Evolutionary conservation across 768 basidiomycete species (phyloP), one percentile per base, ranked within the genome.

Genomic region (Boletus vermiculosoides): DNA sequence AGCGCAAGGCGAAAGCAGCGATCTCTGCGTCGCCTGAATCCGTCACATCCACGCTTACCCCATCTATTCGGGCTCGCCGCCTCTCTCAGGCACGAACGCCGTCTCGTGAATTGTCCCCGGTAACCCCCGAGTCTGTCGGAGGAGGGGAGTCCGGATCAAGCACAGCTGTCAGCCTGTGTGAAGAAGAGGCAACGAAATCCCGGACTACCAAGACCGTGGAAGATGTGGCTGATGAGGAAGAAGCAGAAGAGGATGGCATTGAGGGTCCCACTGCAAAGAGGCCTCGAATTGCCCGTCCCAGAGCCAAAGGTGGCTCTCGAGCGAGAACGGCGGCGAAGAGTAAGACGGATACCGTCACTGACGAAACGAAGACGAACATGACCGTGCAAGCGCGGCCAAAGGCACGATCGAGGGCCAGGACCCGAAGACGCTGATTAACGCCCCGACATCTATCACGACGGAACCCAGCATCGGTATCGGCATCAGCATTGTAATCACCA

Each of bases 161-260:
- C 52, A 71, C 72, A 6, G 72, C 72, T 13, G 71, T 71, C 13
- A 72, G 71, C 51, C 34, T 72, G 42, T 71, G 61, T 34, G 71
- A 61, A 5, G 71, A 70, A 48, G 70, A 63, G 16, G 66, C 46
- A 10, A 50, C 58, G 30, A 71, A 63, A 34, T 46, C 56, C 54
- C 70, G 72, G 56, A 42, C 20, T 40, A 36, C 45, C 56, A 58
- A 62, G 49, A 12, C 37, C 3, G 57, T 50, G 11, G 67, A 58
- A 22, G 61, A 60, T 23, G 52, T 50, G 7, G 61, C 33, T 5
- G 54, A 52, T 10, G 66, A 55, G 1, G 61, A 54, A 16, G 66
- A 52, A 49, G 66, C 18, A 5, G 62, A 57, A 22, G 66, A 57
- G 18, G 62, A 62, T 37, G 56, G 49, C 1, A 23, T 45, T 1